Conservation (phyloP, 495 filamentous ascomycete species). For the Penicillium crystallinum region DNA sequence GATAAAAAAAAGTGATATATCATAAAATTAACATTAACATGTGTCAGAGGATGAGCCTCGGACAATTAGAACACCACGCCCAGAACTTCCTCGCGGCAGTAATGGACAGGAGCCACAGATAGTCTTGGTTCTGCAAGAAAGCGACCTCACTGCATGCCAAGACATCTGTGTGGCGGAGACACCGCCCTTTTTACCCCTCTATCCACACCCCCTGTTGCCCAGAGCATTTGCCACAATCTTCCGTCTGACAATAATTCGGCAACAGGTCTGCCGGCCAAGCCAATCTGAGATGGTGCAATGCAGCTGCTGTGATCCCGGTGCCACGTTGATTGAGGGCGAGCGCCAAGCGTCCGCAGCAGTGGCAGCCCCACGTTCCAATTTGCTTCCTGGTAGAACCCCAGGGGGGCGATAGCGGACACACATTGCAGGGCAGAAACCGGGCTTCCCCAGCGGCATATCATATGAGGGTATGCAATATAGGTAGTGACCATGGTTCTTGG, state of each 20-base stretch:
- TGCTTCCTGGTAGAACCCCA: slow-evolving; percentile 8
- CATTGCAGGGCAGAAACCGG: slow-evolving; percentile 4
- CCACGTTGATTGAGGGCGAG: slow-evolving; percentile 15
- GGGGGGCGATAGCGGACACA: neutral
- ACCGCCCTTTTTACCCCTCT: slow-evolving; percentile 25
- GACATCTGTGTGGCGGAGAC: slow-evolving; percentile 18
- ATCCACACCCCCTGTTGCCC: neutral
- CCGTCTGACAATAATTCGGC: neutral
- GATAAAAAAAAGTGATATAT: slow-evolving; percentile 2
- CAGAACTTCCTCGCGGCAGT: slow-evolving; percentile 3
- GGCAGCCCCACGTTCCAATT: slow-evolving; percentile 14
- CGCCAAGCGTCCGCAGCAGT: slow-evolving; percentile 7
- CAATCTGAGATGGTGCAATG: slow-evolving; percentile 1
- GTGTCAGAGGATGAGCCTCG: neutral
- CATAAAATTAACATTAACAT: neutral
- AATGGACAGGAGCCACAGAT: slow-evolving; percentile 12
- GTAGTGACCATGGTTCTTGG: neutral
- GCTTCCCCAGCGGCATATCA: slow-evolving; percentile 2
- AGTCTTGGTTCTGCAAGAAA: slow-evolving; percentile 17
- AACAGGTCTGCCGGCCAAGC: slow-evolving; percentile 13
- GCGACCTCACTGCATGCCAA: slow-evolving; percentile 17
- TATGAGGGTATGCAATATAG: neutral
- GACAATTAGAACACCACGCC: neutral
- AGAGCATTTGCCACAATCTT: slow-evolving; percentile 2
- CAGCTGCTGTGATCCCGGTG: slow-evolving; percentile 16